Conservation (phyloP, 1,284 basidiomycete species). For the Agaricales sp. region DNA sequence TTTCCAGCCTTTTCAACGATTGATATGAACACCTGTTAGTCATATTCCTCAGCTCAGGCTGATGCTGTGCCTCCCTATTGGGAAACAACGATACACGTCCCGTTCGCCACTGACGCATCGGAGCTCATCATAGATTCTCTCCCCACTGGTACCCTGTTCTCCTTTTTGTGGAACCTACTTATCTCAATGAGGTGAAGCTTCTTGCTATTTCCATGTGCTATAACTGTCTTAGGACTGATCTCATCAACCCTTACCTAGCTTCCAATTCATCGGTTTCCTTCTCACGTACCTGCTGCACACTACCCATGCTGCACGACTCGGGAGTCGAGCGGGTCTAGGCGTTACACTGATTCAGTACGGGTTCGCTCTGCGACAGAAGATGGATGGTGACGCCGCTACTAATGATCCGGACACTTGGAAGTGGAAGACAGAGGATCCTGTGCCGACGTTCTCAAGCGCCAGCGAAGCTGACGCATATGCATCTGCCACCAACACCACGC, state of each 20-base stretch:
- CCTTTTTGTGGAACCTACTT: slow-evolving; percentile 88
- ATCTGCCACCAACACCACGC: slow-evolving; percentile 15
- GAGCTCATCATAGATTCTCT: slow-evolving; percentile 71
- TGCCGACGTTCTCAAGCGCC: slow-evolving; percentile 32
- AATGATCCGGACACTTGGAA: slow-evolving; percentile 19
- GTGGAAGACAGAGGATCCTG: slow-evolving; percentile 36
- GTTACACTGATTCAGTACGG: slow-evolving; percentile 94
- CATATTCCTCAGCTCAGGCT: slow-evolving; percentile 85
- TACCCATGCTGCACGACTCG: slow-evolving; percentile 92
- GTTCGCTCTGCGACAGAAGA: slow-evolving; percentile 59
- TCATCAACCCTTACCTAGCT: too few relatives aligned
- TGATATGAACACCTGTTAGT: too few relatives aligned
- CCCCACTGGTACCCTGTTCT: slow-evolving; percentile 74
- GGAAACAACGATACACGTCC: slow-evolving; percentile 91
- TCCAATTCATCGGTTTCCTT: slow-evolving; percentile 97
- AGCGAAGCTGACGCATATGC: slow-evolving; percentile 16
- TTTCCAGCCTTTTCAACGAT: neutral
- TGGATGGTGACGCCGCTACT: slow-evolving; percentile 19
- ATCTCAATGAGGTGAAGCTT: slow-evolving; percentile 48
- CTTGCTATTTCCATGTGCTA: too few relatives aligned
- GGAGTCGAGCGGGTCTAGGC: slow-evolving; percentile 90
- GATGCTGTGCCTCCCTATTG: slow-evolving; percentile 97
- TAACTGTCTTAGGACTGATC: too few relatives aligned
- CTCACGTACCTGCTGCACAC: slow-evolving; percentile 91
- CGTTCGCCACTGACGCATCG: slow-evolving; percentile 41